A percentile compares a stretch with the other conserved stretches of the same genome.
phyloP scores from a whole-genome alignment of 805 yeast genomes.

The Ogataea salicorniae region DNA sequence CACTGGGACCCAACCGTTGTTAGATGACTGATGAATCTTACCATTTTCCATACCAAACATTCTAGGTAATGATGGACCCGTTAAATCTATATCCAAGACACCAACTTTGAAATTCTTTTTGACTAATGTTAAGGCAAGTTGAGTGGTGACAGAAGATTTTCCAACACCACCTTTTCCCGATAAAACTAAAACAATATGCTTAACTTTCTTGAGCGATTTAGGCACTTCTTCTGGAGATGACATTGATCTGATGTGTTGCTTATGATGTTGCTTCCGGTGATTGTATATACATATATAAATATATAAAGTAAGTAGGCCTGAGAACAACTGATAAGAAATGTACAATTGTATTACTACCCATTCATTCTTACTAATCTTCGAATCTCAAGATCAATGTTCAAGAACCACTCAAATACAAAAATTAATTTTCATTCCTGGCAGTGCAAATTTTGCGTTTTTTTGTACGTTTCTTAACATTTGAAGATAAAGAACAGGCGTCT shows the following conservation, averaged over 20 bases:
- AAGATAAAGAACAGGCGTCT: too few species aligned
- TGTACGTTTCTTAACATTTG: too few species aligned
- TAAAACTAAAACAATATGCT: slow-evolving; percentile 74
- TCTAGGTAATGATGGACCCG: slow-evolving; percentile 95
- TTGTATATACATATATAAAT: too few species aligned
- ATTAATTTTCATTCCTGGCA: too few species aligned
- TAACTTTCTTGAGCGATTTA: slow-evolving; percentile 40
- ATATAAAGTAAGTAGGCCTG: too few species aligned
- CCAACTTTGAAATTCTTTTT: slow-evolving; percentile 79
- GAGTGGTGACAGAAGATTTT: slow-evolving; percentile 92
- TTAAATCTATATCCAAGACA: slow-evolving; percentile 87
- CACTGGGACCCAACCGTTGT: slow-evolving; percentile 97
- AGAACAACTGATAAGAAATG: too few species aligned
- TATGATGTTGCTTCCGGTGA: too few species aligned
- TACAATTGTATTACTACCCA: too few species aligned
- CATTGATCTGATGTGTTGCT: not conserved
- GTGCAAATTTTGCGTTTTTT: too few species aligned
- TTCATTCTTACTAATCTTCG: too few species aligned
- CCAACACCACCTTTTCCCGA: slow-evolving; percentile 99
- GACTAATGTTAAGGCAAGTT: slow-evolving; percentile 78
- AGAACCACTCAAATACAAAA: too few species aligned
- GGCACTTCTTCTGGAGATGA: slow-evolving; percentile 21
- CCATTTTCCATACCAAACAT: slow-evolving; percentile 86
- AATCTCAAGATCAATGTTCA: too few species aligned
- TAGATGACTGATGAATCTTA: slow-evolving; percentile 73